A percentile compares a stretch with the other conserved stretches of the same genome.
Conservation (phyloP, 2,329 filamentous ascomycete genomes). For the Triangularia setosa region DNA sequence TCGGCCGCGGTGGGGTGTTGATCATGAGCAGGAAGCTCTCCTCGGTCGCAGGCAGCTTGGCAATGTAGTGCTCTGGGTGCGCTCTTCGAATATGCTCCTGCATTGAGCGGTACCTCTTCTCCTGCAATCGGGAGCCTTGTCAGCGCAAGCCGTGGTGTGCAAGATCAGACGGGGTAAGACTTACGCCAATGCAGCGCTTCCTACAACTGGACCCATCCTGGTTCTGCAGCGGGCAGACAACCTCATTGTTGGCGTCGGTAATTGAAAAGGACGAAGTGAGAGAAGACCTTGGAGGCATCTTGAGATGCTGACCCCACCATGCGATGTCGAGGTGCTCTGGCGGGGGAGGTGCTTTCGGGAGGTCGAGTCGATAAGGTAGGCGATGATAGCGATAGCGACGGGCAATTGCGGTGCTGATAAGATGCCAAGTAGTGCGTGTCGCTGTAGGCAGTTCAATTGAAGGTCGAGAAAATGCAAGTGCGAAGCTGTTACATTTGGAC, state of each 20-base stretch:
- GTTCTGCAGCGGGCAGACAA: conserved; percentile 92
- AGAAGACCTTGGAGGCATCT: conserved; percentile 85
- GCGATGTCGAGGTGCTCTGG: conserved; percentile 30
- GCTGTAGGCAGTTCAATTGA: conserved; percentile 22
- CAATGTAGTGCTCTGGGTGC: conserved; percentile 94
- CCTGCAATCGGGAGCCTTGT: conserved; percentile 27
- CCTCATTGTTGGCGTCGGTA: conserved; percentile 89
- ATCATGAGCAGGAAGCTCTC: conserved; percentile 98
- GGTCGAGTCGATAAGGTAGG: conserved; percentile 19
- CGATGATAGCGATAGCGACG: conserved; percentile 30
- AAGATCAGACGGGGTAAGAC: conserved; percentile 41
- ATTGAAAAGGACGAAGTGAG: conserved; percentile 89
- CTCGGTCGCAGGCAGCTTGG: conserved; percentile 95
- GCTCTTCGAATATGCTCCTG: conserved; percentile 98
- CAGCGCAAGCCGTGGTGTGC: conserved; percentile 17
- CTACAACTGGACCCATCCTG: conserved; percentile 96
- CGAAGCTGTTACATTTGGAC: conserved; percentile 28
- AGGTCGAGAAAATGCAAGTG: conserved; percentile 20
- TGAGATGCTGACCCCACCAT: conserved; percentile 51
- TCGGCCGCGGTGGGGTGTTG: conserved; percentile 67
- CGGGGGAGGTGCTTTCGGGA: conserved; percentile 16
- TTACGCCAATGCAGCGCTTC: conserved; percentile 96
- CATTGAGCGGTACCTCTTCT: conserved; percentile 80
- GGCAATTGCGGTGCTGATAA: conserved; percentile 18
- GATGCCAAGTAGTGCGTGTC: background rate